Evolutionary conservation across 345 rosid genomes (phyloP), one percentile per base, ranked within the genome.

Genomic region (Geranium rotundifolium): DNA sequence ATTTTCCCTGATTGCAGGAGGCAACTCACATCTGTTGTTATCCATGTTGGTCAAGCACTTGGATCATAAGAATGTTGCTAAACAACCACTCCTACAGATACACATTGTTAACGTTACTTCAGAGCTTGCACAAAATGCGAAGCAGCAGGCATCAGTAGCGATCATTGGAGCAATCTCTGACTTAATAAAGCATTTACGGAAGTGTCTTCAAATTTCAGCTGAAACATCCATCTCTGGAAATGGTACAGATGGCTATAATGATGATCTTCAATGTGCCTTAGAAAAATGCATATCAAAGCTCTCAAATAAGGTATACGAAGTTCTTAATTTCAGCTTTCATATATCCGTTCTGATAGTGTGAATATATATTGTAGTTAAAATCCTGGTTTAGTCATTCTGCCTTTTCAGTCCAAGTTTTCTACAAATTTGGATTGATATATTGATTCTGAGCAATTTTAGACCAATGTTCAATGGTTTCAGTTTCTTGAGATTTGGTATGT

Each of bases 31-130:
- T 74, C 73, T 79, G 63, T 70, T 89, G 66, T 75, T 89, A 64
- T 82, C 91, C 55, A 73, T 76, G 72, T 72, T 91, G 86, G 74
- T 89, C 78, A 89, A 91, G 86, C 95, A 91, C 82, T 75, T 91
- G 90, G 98, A 91, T 83, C 89, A 89, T 78, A 91, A 79, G 75
- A 80, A 76, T 73, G 83, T 89, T 57, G 69, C 74, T 41, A 88
- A 82, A 71, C 85, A 82, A 71, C 87, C 82, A 57, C 73, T 54
- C 66, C 49, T 76, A 61, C 92, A 84, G 79, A 78, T 76, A 46
- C 76, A 85, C 68, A 80, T 91, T 74, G 76, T 89, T 60, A 78
- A 77, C 57, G 79, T 89, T 63, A 77, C 85, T 66, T 73, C 79
- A 56, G 78, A 75, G 63, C 95, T 91, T 29, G 78, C 79, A 56